Evolutionary conservation across 176 grass and related monocot genomes (phyloP).

Genomic region (Echinochloa phyllopogon): DNA sequence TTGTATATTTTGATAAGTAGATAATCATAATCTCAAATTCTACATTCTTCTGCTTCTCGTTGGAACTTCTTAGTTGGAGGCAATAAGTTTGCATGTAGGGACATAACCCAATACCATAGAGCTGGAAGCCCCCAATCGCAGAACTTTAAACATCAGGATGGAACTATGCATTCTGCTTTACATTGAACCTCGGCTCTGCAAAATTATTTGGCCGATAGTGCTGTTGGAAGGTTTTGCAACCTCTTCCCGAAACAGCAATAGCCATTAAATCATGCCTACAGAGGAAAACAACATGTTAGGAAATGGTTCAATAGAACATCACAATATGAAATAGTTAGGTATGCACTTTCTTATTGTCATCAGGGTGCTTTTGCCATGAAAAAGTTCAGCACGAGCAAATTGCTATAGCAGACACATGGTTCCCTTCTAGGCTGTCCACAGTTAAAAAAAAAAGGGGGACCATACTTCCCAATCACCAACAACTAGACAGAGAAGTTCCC

Average conservation of each 20-base stretch:
- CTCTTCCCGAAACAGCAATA: conserved; percentile 1
- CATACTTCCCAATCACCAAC: background rate
- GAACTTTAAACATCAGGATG: background rate
- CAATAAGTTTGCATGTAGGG: conserved; percentile 12
- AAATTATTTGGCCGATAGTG: background rate
- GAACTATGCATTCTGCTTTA: background rate
- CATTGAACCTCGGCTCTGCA: background rate
- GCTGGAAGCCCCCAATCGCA: conserved; percentile 13
- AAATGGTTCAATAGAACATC: background rate
- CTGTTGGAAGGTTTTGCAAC: background rate
- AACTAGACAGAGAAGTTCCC: background rate
- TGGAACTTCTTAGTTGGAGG: background rate
- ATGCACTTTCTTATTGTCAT: background rate
- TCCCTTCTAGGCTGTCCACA: background rate
- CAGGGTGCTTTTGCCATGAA: background rate
- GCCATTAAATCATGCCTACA: conserved; percentile 32
- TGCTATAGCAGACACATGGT: conserved; percentile 1
- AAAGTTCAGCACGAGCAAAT: background rate
- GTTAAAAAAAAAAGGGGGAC: background rate
- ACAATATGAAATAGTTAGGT: background rate
- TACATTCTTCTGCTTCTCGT: conserved; percentile 1
- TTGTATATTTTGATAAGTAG: background rate
- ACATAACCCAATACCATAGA: conserved; percentile 20
- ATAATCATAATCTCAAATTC: background rate
- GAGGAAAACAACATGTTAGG: background rate